Evolutionary conservation across 495 filamentous ascomycete genomes (phyloP).

Genomic region (Neurospora sp.): DNA sequence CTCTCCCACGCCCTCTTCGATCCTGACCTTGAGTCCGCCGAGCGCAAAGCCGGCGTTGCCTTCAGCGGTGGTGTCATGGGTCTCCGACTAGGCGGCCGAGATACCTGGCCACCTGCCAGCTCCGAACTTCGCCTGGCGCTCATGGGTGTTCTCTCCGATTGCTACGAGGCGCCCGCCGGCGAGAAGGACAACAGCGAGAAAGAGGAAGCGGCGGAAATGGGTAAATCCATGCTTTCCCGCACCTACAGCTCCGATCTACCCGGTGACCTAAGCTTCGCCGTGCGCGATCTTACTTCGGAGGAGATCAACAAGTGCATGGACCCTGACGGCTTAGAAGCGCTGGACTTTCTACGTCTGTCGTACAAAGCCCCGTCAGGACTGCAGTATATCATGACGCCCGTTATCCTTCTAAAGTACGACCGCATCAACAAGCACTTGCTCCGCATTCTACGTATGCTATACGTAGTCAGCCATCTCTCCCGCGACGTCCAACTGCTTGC

Average conservation of each 20-base stretch:
- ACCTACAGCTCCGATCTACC: constrained; percentile 49
- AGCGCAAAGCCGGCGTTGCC: constrained; percentile 56
- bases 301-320: constrained; percentile 74
- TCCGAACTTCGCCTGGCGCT: constrained; percentile 82
- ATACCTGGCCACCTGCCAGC: constrained; percentile 85
- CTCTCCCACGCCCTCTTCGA: constrained; percentile 80
- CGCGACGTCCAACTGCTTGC: constrained; percentile 31
- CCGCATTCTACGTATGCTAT: constrained; percentile 68
- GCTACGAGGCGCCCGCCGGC: constrained; percentile 34
- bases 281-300: constrained; percentile 65
- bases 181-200: background rate
- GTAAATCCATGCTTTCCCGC: constrained; percentile 5
- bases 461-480: constrained; percentile 58
- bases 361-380: constrained; percentile 72
- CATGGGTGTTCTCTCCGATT: constrained; percentile 77
- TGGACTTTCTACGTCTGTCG: constrained; percentile 82
- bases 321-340: constrained; percentile 66
- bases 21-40: constrained; percentile 70
- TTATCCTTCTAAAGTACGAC: constrained; percentile 68
- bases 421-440: constrained; percentile 69
- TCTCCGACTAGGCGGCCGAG: constrained; percentile 61
- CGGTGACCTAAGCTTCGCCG: constrained; percentile 73
- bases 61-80: constrained; percentile 67
- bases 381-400: constrained; percentile 57
- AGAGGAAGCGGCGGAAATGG: background rate